Evolutionary conservation across 345 rosid species (phyloP), one percentile per base, ranked within the genome.

Genomic region (Xanthoceras sorbifolium): DNA sequence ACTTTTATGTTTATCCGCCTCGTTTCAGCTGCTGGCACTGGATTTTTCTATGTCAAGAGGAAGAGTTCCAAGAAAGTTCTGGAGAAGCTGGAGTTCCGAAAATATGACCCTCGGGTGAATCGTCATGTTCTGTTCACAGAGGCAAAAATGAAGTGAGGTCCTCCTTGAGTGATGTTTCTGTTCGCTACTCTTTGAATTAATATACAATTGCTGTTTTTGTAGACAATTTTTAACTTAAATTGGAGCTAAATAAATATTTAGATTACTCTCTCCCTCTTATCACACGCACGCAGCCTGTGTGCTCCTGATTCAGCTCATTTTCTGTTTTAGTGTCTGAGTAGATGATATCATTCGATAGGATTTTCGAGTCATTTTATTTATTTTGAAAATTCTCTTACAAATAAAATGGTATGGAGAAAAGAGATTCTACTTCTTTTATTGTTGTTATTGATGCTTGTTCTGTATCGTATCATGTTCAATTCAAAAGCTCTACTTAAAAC

Each of bases 31-130:
- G 99, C 99, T 55, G 98, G 99, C 63, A 93, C 97, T 66, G 98
- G 98, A n/a, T 96, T 96, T 88, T 96, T 96, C 89, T 93, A 93
- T 68, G 99, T 92, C 67, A 91, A 92, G 92, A 89, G 86, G 90
- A 96, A 93, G 90, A 96, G 97, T 79, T 82, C 90, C 3, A 90
- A 91, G 76, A 90, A 88, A 60, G 82, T 91, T 34, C n/a, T n/a
- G n/a, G n/a, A n/a, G n/a, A n/a, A n/a, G n/a, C 75, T 96, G 10
- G 97, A 93, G 86, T 96, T 93, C 76, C 91, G 98, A 36, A 96
- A 96, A 64, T 96, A 89, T 63, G 99, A 93, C 79, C 98, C 98
- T 42, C 86, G 97, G 20, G 99, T 95, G 20, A 92, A 93, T 76
- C 97, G 94, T 36, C 99, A 92, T 82, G 98, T 95, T 73, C 83